Evolutionary conservation across 345 rosid species (phyloP), one percentile per base, ranked within the genome.

Genomic region (Murraya paniculata): DNA sequence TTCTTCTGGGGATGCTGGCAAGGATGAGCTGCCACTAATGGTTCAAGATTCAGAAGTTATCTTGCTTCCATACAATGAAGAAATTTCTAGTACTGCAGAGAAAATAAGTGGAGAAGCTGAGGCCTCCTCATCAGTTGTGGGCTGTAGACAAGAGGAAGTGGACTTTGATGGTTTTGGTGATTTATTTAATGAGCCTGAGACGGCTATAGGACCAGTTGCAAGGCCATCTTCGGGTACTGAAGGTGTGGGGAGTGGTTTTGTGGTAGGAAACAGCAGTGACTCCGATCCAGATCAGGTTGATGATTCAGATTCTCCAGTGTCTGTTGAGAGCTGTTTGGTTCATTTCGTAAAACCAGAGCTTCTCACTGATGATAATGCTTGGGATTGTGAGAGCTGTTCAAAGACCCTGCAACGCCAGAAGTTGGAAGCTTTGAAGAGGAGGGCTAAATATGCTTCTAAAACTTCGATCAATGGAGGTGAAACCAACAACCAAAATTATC

Each of bases 271-370:
- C 75, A 82, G 81, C 83, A 93, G 98, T 72, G 99, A 92, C 33
- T 94, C 99, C 78, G 99, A 97, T 84, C 96, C 97, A 19, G 96
- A 89, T 77, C 96, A 97, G 83, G 97, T 97, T 76, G 98, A 93
- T 87, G 79, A 97, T 83, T 82, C 94, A 27, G 88, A 89, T 86
- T 90, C 96, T 78, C 94, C 96, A 0, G 97, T 94, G 76, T 93
- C 98, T 64, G 86, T 97, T 5, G 99, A 94, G 86, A 91, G 97
- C 68, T 97, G 98, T 80, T 91, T 97, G 87, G 81, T 89, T 82
- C 94, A 90, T 83, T 94, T 91, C 79, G 85, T 91, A 68, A 90
- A 91, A 86, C 90, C 91, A 68, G 99, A 97, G 83, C 86, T 93
- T 81, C 92, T 97, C 75, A 87, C 90, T 21, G 84, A 91, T 77